Conservation (phyloP, 75 land plant genomes). For the Cunninghamia lanceolata region DNA sequence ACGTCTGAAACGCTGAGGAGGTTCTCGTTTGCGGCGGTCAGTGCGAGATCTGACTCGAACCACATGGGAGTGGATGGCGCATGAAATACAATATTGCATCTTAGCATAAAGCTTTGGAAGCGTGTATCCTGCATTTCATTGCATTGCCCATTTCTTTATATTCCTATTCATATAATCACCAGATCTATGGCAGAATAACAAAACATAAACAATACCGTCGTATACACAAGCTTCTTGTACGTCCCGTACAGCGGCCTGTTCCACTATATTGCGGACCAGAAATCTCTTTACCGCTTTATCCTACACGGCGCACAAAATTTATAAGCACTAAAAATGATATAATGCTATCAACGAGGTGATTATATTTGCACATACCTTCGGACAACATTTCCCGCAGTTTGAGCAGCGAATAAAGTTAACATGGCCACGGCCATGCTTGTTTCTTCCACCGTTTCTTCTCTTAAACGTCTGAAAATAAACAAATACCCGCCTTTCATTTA, state of each 20-base stretch:
- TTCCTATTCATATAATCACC: not conserved
- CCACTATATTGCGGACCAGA: conserved; percentile 73
- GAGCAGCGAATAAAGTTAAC: conserved; percentile 79
- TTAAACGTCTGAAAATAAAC: conserved; percentile 55
- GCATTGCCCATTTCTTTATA: not conserved
- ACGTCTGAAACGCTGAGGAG: conserved; percentile 60
- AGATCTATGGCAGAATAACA: not conserved
- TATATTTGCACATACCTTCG: conserved; percentile 38
- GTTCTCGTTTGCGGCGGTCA: conserved; percentile 46
- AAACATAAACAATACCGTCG: conserved; percentile 35
- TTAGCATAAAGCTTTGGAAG: conserved; percentile 65
- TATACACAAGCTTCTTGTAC: conserved; percentile 79
- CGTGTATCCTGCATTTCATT: conserved; percentile 30
- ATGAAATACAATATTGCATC: conserved; percentile 67
- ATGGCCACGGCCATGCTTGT: conserved; percentile 88
- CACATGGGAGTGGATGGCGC: conserved; percentile 70
- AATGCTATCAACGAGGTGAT: not conserved
- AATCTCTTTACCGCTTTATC: conserved; percentile 82
- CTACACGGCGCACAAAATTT: conserved; percentile 11
- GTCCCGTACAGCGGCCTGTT: conserved; percentile 82
- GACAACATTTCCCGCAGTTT: conserved; percentile 71
- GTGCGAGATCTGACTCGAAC: conserved; percentile 56
- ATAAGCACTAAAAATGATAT: not conserved
- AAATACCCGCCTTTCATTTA: too few species aligned
- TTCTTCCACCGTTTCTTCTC: conserved; percentile 74